These are phyloP conservation scores for Oryza brachyantha DNA, from an alignment of 176 grass and related monocot species.

Conservation along the genomic window DNA sequence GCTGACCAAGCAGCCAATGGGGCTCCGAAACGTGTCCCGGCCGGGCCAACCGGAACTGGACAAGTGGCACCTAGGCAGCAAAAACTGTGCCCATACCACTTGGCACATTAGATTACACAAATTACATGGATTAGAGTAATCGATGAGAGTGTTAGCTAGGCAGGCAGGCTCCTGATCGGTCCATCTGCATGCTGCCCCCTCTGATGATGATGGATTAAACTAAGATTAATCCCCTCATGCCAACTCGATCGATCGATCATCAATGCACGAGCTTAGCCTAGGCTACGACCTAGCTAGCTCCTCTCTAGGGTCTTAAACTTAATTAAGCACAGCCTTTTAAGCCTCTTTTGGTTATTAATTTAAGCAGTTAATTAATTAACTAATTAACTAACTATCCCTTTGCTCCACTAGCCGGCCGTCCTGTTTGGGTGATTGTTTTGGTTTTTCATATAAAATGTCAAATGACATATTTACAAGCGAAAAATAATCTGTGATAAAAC, in stretches of 20 bases:
- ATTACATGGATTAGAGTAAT: constrained; percentile 28
- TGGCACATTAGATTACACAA: constrained; percentile 29
- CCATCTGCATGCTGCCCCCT: constrained; percentile 15
- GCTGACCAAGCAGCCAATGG: neutral
- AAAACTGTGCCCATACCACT: neutral
- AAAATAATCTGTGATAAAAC: too few species aligned
- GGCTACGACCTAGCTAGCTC: neutral
- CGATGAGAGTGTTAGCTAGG: constrained; percentile 25
- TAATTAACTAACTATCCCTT: neutral
- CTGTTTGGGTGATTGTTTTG: too few species aligned
- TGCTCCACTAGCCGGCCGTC: neutral
- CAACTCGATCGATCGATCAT: constrained; percentile 28
- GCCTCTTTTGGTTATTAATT: neutral
- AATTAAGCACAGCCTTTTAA: constrained; percentile 28
- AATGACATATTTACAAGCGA: too few species aligned
- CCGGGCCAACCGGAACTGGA: constrained; percentile 16
- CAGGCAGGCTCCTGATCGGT: constrained; percentile 15
- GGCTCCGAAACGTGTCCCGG: constrained; percentile 35
- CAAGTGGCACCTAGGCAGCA: constrained; percentile 15
- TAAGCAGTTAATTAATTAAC: neutral
- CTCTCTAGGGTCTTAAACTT: constrained; percentile 28
- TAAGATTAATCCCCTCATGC: constrained; percentile 28
- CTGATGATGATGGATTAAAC: constrained; percentile 20
- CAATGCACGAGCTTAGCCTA: constrained; percentile 14
- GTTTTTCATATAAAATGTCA: too few species aligned